Evolutionary conservation across 2,329 filamentous ascomycete species (phyloP).

Genomic region (Sarocladium strictum): DNA sequence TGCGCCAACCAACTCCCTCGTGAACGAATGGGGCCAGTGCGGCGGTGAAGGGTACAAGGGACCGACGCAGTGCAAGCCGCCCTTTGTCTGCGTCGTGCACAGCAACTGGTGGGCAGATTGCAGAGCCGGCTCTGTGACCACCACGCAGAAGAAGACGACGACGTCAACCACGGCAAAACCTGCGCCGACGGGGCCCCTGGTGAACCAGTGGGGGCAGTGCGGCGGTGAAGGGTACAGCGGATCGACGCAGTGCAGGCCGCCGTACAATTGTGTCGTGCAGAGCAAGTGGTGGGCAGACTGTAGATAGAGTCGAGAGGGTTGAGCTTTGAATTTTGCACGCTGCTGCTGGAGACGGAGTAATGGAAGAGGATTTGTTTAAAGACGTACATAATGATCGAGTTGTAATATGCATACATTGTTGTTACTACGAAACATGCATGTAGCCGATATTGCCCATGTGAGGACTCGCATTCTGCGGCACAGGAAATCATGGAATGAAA

Average conservation of each 20-base stretch:
- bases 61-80: background rate
- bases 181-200: background rate
- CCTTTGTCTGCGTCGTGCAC: background rate
- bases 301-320: no score
- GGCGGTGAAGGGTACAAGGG: background rate
- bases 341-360: no score
- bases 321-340: no score
- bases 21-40: background rate
- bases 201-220: conserved; percentile 1
- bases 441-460: no score
- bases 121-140: background rate
- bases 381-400: no score
- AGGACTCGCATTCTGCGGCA: no score
- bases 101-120: background rate
- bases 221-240: background rate
- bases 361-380: no score
- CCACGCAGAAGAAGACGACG: background rate
- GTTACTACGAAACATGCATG: no score
- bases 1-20: background rate
- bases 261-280: background rate
- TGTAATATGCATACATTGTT: no score
- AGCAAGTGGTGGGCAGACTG: conserved; percentile 1
- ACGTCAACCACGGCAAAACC: background rate
- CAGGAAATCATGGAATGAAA: no score
- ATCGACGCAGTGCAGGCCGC: background rate